Evolutionary conservation across 2,329 filamentous ascomycete species (phyloP), one percentile per base, ranked within the genome.

Genomic region (Biscogniauxia mediterranea): DNA sequence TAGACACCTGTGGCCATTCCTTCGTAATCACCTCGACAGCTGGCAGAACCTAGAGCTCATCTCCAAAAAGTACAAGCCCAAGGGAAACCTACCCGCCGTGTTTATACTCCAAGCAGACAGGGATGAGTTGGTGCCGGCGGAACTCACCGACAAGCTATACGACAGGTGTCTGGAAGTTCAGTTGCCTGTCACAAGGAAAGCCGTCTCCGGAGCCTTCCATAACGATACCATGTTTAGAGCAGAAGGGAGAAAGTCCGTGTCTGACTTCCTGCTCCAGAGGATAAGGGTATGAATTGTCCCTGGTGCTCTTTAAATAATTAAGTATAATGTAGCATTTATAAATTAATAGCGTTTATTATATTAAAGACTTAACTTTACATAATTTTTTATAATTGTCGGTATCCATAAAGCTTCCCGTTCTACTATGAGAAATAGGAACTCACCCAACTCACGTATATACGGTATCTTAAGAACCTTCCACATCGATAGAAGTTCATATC

Each of bases 1-100:
- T 72, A 83, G 84, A 54, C 87, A 93, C 71, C 79, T 94, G 0
- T 86, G 86, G 80, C 89, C 88, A 0, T 93, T 93, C 70, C 79
- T 93, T 11, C 81, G 89, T 66, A 93, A 83, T 62, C 82, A 85
- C 50, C 75, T 87, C 42, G 82, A 87, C 65, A 85, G 79, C 64
- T 81, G 75, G 76, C 71, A 75, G 57, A 86, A 86, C 63, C 64
- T 87, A 28, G 77, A 73, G 3, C 57, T 71, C 26, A 79, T 87
- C 38, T 73, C 76, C 8, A 64, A 72, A 42, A 67, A 66, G 5
- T 69, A 75, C 67, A 61, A 60, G 56, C 67, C 64, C 58, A 64
- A 63, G 1, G 51, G 58, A 4, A 57, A 59, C 17, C 63, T 64
- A 9, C 80, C 81, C 0, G 70, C 69, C 5, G 69, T 85, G 2